Base-by-base conservation (phyloP, 176 grass and related monocot genomes). In the Carex myosuroides region DNA sequence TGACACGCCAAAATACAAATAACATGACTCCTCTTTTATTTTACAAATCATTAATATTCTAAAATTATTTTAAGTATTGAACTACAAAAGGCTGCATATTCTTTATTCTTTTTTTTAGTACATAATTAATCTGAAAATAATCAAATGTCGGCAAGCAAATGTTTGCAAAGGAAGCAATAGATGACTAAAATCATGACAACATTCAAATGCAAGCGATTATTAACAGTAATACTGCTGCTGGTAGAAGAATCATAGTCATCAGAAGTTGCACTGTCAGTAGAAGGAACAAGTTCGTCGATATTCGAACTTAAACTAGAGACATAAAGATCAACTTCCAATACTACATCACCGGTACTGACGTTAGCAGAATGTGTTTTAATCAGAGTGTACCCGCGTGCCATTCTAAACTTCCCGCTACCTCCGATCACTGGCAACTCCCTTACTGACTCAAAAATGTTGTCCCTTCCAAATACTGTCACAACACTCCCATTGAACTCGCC, bases 381-480 rank as follows among this genome's bases (percentile, higher is more conserved):
- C 35, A 88, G 82, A 11, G 61, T 68, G 56, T 90, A 91, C 1
- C 90, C 88, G 0, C 32, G 1, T 10, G 62, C 90, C 6, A 85
- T 80, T 13, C 90, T 90, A 53, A 94, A 80, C 14, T 0, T 52
- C 6, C 92, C 88, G n/a, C 74, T 75, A 65, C 85, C 92, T 1
- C 92, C 92, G 48, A 91, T 57, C 8, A 94, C 87, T 0, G 92
- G 66, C 33, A 89, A 81, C 82, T 94, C 92, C 68, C 89, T 88
- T 21, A 91, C 85, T 0, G 81, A 13, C 20, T 72, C 74, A 0
- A 88, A 33, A 59, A 90, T n/a, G 59, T 41, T 52, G 50, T 94
- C 79, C 73, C 92, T 56, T 13, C 83, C 90, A 10, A 86, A 46
- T 71, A 94, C 56, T 9, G 87, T 8, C 13, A 94, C 0, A 16